Base-by-base conservation (phyloP, 2,329 filamentous ascomycete species). In the Penicillium sp. region DNA sequence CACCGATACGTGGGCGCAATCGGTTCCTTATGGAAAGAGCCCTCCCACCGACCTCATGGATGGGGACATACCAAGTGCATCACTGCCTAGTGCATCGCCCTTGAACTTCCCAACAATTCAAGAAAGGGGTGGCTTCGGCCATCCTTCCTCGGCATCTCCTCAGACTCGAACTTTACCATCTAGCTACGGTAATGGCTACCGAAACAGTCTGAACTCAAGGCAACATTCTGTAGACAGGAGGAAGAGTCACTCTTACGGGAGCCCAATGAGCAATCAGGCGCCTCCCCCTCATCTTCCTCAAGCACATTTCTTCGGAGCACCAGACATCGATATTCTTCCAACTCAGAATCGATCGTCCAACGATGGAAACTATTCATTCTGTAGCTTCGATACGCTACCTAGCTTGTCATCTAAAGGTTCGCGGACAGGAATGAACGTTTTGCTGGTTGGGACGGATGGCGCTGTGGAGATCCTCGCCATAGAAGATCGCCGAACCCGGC, bases 361-460 rank as follows among this genome's bases (percentile, higher is more conserved):
- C 18, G 67, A 71, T 3, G 84, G 87, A 37, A 82, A 82, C 42
- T 90, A 89, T 8, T 91, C 89, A 62, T 90, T 88, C 69, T 94
- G 90, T 68, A 86, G 88, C 6, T 91, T 96, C 65, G 92, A 96
- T 69, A 85, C 80, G 3, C 78, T 95, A 41, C 70, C 75, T 34
- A 74, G 71, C 59, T 72, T 76, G 3, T 76, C 77, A 7, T 71
- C 77, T 52, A 78, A 79, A 59, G 52, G 66, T 16, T 65, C 67
- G 4, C 69, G 67, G 29, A 65, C 68, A 55, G 68, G 66, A 75
- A 61, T 51, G 82, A 89, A 65, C 87, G 88, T 70, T 84, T 89
- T 91, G 42, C 73, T 96, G 5, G 83, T 90, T 9, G 92, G 92
- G 1, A 91, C 86, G 62, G 88, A 96, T 68, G 90, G 90, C 40